Conservation (phyloP, 176 grass and related monocot genomes). For the Themeda triandra region DNA sequence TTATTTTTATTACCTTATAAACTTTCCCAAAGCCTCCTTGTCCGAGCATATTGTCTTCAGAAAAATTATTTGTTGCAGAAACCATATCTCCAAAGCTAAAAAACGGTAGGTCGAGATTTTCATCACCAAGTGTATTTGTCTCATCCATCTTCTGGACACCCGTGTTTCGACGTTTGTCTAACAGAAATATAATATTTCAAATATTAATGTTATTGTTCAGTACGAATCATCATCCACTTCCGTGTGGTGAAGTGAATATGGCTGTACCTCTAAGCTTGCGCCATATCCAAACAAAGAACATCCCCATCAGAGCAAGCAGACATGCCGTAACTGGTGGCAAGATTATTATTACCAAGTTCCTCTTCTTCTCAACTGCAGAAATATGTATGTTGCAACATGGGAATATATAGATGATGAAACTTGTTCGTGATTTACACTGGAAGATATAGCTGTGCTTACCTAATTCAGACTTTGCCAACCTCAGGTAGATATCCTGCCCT, state of each 20-base stretch:
- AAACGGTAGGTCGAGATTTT: constrained; percentile 24
- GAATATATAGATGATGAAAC: neutral
- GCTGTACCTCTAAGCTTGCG: constrained; percentile 8
- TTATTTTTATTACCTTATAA: constrained; percentile 31
- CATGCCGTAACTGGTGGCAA: neutral
- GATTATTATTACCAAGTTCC: neutral
- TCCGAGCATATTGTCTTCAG: constrained; percentile 21
- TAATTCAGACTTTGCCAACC: neutral
- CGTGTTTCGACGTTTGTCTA: neutral
- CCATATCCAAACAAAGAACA: neutral
- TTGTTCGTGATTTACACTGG: neutral
- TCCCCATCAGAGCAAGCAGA: neutral
- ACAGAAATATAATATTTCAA: neutral
- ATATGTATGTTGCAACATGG: neutral
- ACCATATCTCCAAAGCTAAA: constrained; percentile 31
- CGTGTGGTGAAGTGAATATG: neutral
- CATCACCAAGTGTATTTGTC: neutral
- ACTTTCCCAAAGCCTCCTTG: constrained; percentile 49
- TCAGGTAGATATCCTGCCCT: neutral
- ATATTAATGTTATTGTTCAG: neutral
- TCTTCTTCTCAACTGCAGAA: neutral
- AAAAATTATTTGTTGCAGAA: constrained; percentile 40
- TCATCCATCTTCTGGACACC: neutral
- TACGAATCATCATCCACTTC: neutral
- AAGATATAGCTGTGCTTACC: neutral